Base-by-base conservation (phyloP, 2,329 filamentous ascomycete genomes). In the Aspergillus costaricaensis region DNA sequence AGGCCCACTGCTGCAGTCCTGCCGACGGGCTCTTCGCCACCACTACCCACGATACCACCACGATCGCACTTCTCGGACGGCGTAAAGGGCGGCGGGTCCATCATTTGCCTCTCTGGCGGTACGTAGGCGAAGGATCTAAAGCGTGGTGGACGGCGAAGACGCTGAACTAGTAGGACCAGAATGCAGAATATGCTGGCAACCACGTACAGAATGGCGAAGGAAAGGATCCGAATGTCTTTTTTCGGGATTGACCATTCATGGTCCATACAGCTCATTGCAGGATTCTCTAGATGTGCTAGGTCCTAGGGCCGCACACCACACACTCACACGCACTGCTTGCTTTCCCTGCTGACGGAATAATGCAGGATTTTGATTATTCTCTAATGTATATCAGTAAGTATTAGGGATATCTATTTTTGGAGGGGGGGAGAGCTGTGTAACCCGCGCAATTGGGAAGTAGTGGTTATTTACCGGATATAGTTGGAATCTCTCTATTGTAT, bases 51-150 rank as follows among this genome's bases (percentile, higher is more conserved):
- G n/a, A 32, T 50, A 30, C 15, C 47, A 50, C 47, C 47, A 32
- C 5, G 15, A 30, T 12, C n/a, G n/a, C 47, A 27, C 54, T 63
- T 67, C 49, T 63, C 64, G 25, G 57, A 54, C 36, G 44, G 55
- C 23, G 23, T 44, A 15, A 38, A 47, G 21, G 51, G 59, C 17
- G 49, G 59, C 61, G 63, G 59, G 57, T 68, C 65, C 67, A 68
- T 68, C 67, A 68, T 68, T 67, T 58, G 63, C 54, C 62, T 61
- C 61, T 56, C 43, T 32, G 49, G 52, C 23, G 51, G 55, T 49
- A 56, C 44, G 61, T 54, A 61, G 47, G 47, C 25, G 47, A 19
- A 50, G 25, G 25, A 30, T 43, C 61, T 58, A 27, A 55, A 60
- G 23, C 50, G 61, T 57, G 50, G 59, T 57, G 57, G 66, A 58